phyloP scores from a whole-genome alignment of 768 basidiomycete species.

The Clitopilus passeckerianus region DNA sequence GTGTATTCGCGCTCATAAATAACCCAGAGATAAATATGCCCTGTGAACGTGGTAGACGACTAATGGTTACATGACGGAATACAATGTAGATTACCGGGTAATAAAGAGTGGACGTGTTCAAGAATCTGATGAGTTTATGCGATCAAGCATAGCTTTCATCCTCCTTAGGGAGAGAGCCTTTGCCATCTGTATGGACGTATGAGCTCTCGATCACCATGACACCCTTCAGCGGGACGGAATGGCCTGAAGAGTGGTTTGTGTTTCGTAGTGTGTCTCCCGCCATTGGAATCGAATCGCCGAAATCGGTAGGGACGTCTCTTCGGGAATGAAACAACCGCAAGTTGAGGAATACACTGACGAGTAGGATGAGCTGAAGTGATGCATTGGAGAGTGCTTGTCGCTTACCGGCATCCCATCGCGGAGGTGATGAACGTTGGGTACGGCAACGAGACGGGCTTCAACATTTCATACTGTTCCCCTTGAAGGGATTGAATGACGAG shows the following conservation, averaged over 20 bases:
- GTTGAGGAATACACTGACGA: slow-evolving; percentile 1
- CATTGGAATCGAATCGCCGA: background rate
- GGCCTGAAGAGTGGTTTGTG: background rate
- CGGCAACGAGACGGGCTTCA: background rate
- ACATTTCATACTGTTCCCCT: background rate
- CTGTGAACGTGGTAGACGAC: no score
- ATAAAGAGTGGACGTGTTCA: no score
- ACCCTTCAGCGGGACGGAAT: background rate
- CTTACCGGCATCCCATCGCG: background rate
- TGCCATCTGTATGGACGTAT: background rate
- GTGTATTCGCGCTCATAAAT: no score
- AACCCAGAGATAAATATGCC: no score
- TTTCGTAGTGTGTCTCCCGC: background rate
- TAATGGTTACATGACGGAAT: no score
- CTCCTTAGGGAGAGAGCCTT: background rate
- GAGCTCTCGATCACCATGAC: background rate
- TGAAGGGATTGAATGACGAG: slow-evolving; percentile 1
- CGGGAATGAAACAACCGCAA: background rate
- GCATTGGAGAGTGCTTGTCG: background rate
- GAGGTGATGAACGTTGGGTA: background rate
- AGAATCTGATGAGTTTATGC: no score
- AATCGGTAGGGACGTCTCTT: background rate
- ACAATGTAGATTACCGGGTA: no score
- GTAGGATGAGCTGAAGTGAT: background rate
- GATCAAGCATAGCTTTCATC: no score